A percentile compares a stretch with the other conserved stretches of the same genome.
phyloP scores from a whole-genome alignment of 176 grass and related monocot genomes.

The Carex pumila region DNA sequence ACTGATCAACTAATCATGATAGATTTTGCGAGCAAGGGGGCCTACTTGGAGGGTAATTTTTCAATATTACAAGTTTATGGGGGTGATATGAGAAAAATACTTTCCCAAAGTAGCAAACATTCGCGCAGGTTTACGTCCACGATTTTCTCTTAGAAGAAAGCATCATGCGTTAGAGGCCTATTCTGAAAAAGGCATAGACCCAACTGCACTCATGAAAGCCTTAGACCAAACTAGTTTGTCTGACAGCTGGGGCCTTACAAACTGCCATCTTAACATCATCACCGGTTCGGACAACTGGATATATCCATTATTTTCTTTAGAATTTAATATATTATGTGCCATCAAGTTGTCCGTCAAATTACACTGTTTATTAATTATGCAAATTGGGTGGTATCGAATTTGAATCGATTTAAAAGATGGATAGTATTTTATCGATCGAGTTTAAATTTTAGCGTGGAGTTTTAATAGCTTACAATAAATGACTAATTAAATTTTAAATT shows the following conservation, averaged over 20 bases:
- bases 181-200: slow-evolving; percentile 5
- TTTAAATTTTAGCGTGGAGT: no score
- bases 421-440: no score
- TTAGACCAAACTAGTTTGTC: not conserved
- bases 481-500: no score
- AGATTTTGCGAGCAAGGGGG: not conserved
- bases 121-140: slow-evolving; percentile 1
- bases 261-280: not conserved
- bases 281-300: not conserved
- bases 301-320: not conserved
- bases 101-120: slow-evolving; percentile 21
- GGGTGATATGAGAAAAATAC: not conserved
- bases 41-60: not conserved
- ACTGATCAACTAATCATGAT: not conserved
- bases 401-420: no score
- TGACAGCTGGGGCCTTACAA: not conserved
- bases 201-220: not conserved
- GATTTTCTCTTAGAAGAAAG: not conserved
- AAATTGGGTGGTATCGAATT: no score
- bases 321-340: not conserved
- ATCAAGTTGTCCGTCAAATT: not conserved
- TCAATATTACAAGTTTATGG: not conserved
- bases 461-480: no score
- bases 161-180: slow-evolving; percentile 12
- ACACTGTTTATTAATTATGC: no score